Base-by-base conservation (phyloP, 2,329 filamentous ascomycete species). In the Neofusicoccum ribis region DNA sequence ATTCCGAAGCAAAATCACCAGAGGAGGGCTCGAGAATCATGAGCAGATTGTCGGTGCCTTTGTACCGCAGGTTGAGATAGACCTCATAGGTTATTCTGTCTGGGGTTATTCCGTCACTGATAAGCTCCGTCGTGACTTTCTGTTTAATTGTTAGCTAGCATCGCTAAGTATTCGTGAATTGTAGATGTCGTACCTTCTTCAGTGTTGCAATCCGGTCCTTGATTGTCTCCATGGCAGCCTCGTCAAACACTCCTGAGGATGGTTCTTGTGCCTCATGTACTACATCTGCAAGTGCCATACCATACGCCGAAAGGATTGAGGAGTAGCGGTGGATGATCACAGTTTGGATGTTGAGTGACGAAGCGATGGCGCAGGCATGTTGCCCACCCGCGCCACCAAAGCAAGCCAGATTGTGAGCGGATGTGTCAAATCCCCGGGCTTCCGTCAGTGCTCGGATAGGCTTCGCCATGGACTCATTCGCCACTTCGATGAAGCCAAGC, bases 161-260 rank as follows among this genome's bases (percentile, higher is more conserved):
- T 14, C 3, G 3, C 17, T 1, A 12, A 39, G 34, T 15, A 20
- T 12, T 54, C 9, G 5, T 23, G 34, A 23, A 3, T 15, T 51
- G 49, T 7, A 7, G 14, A 7, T 36, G 31, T 3, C 23, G 6
- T 46, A 46, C 54, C 54, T 85, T 82, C 75, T 88, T 90, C 43
- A 94, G 81, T 63, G 87, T 58, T 8, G 89, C 60, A 39, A 93
- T 90, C n/a, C 87, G 84, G 76, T 92, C 89, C 65, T 92, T 89
- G 0, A 93, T 50, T 11, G 56, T 62, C 20, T 68, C 51, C 23
- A 69, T 34, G 2, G 68, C 69, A 51, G 66, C 70, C 2, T 70
- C 49, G 14, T 52, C 72, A 0, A 77, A 72, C 4, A 76, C 72
- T 0, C 73, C 74, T 9, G 67, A 67, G 31, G 64, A 70, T 5